phyloP scores from a whole-genome alignment of 2,329 filamentous ascomycete genomes.

The Pezicula carpinea region DNA sequence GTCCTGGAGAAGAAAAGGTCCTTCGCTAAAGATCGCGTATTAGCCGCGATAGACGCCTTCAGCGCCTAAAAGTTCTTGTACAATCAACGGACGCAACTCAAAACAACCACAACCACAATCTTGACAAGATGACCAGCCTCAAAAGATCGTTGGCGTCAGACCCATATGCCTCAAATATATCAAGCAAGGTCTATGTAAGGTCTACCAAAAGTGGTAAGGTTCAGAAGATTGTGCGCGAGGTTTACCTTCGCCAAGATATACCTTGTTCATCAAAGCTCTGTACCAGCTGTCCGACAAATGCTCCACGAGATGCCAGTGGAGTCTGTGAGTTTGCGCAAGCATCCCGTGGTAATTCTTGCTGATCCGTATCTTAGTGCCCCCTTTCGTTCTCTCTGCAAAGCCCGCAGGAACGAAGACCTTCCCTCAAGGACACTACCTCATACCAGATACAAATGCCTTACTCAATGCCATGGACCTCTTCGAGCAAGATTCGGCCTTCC shows the following conservation, averaged over 20 bases:
- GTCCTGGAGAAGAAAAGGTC: too few relatives aligned
- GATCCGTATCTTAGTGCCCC: constrained; percentile 51
- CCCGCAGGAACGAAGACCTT: constrained; percentile 80
- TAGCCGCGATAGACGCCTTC: too few relatives aligned
- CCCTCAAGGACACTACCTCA: constrained; percentile 84
- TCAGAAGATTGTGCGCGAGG: constrained; percentile 95
- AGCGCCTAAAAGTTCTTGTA: too few relatives aligned
- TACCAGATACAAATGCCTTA: constrained; percentile 94
- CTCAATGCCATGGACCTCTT: constrained; percentile 96
- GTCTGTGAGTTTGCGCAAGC: constrained; percentile 49
- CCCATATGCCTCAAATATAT: constrained; percentile 65
- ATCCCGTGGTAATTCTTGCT: not conserved
- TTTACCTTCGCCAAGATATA: constrained; percentile 94
- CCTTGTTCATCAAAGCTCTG: constrained; percentile 94
- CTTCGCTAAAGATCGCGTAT: too few relatives aligned
- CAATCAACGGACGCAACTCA: too few relatives aligned
- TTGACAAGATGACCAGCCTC: constrained; percentile 54
- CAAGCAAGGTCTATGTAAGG: constrained; percentile 92
- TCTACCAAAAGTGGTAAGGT: constrained; percentile 96
- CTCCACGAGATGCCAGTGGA: constrained; percentile 75
- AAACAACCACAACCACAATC: not conserved
- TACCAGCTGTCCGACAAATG: constrained; percentile 65
- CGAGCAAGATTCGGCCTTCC: constrained; percentile 85
- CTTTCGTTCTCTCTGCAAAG: constrained; percentile 84
- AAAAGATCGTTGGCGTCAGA: constrained; percentile 53